Evolutionary conservation across 2,329 filamentous ascomycete species (phyloP).

Genomic region (Huntiella decipiens): DNA sequence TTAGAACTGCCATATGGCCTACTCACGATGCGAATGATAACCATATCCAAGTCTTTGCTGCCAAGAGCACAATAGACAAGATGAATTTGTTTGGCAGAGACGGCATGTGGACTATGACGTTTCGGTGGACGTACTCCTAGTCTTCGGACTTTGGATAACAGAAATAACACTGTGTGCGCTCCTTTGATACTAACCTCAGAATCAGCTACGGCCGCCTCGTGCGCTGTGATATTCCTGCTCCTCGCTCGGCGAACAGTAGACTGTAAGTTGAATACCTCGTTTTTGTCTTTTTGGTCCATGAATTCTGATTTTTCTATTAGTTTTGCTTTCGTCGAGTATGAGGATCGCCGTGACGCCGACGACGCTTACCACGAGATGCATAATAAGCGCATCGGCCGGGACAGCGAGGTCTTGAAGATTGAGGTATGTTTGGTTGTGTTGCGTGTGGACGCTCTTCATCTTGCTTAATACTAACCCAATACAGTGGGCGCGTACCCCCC

Average conservation of each 20-base stretch:
- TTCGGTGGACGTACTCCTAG: not conserved
- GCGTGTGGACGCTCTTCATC: too few relatives aligned
- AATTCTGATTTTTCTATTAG: conserved; percentile 22
- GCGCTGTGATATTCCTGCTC: conserved; percentile 93
- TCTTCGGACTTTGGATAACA: not conserved
- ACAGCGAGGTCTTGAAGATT: conserved; percentile 80
- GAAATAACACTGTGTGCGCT: conserved; percentile 3
- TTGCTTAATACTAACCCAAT: too few relatives aligned
- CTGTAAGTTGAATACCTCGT: conserved; percentile 49
- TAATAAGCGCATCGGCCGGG: conserved; percentile 91
- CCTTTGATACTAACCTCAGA: conserved; percentile 7
- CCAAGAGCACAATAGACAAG: conserved; percentile 11
- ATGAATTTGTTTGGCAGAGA: not conserved
- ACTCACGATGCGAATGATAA: too few relatives aligned
- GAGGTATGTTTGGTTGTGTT: conserved; percentile 42
- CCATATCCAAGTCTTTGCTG: too few relatives aligned
- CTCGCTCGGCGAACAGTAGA: conserved; percentile 78
- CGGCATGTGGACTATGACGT: not conserved
- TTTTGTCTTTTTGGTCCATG: not conserved
- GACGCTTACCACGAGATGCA: conserved; percentile 99
- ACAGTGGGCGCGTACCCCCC: conserved; percentile 94
- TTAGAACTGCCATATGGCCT: too few relatives aligned
- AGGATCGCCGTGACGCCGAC: conserved; percentile 92
- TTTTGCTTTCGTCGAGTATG: conserved; percentile 98
- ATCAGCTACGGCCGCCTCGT: conserved; percentile 88